These are phyloP conservation scores for Cantharellus anzutake DNA, from an alignment of 768 basidiomycete species.

Conservation along the genomic window DNA sequence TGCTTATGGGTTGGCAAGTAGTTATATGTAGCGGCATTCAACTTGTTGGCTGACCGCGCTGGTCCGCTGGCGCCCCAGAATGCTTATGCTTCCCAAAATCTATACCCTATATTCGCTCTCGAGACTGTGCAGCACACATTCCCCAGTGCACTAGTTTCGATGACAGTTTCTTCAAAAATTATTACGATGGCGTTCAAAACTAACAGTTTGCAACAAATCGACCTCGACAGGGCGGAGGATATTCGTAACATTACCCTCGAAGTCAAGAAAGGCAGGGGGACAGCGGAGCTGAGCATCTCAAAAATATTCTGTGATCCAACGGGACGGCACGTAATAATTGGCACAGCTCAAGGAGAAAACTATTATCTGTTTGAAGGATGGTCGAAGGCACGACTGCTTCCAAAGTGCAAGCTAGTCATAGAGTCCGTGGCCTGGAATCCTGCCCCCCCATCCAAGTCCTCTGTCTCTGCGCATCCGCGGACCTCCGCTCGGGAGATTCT, in stretches of 20 bases:
- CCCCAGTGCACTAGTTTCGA: constrained; percentile 62
- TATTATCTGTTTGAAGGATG: constrained; percentile 74
- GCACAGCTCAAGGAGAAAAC: constrained; percentile 76
- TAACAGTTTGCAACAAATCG: constrained; percentile 70
- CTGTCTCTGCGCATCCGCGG: constrained; percentile 11
- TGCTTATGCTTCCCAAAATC: constrained; percentile 7
- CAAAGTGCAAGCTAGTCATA: constrained; percentile 68
- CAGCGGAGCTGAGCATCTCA: constrained; percentile 45
- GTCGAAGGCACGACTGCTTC: constrained; percentile 67
- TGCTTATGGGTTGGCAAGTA: background rate
- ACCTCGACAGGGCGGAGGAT: constrained; percentile 72
- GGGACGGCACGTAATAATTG: constrained; percentile 74
- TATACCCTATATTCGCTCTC: constrained; percentile 52
- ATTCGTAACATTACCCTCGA: constrained; percentile 49
- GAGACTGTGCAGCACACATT: constrained; percentile 77
- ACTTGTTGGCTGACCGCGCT: constrained; percentile 12
- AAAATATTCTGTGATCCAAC: constrained; percentile 86
- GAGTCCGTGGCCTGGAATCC: constrained; percentile 88
- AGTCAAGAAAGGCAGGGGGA: constrained; percentile 24
- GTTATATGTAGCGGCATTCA: constrained; percentile 12
- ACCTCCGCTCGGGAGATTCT: constrained; percentile 72
- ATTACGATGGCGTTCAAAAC: constrained; percentile 68
- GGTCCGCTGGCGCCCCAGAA: constrained; percentile 11
- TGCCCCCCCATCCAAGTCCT: constrained; percentile 31
- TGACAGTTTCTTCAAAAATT: constrained; percentile 73